These are phyloP conservation scores for Marasmius sp. DNA, from an alignment of 1,284 basidiomycete genomes.

Conservation along the genomic window DNA sequence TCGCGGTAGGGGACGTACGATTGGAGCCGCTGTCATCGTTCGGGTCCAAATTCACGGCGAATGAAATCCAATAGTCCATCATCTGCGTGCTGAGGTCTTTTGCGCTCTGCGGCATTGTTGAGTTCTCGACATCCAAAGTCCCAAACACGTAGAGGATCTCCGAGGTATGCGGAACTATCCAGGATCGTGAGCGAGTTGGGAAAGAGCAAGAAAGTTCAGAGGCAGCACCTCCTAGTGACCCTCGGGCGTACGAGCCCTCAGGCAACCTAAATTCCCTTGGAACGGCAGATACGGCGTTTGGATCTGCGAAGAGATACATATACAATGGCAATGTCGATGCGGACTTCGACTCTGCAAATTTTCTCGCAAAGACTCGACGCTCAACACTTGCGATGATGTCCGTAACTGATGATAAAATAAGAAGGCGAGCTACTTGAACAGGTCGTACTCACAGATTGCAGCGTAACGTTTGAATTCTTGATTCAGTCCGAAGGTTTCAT, in stretches of 20 bases:
- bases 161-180: neutral
- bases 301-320: neutral
- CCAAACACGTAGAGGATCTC: conserved; percentile 7
- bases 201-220: neutral
- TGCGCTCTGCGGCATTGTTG: neutral
- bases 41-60: neutral
- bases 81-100: neutral
- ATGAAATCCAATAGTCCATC: neutral
- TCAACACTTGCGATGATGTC: neutral
- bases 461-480: neutral
- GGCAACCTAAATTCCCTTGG: neutral
- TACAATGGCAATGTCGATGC: neutral
- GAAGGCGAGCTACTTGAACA: neutral
- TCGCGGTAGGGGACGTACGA: neutral
- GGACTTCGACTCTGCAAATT: neutral
- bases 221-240: neutral
- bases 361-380: neutral
- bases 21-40: neutral
- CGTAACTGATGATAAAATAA: neutral
- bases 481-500: neutral
- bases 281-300: neutral
- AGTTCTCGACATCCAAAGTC: neutral
- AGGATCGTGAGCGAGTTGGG: neutral
- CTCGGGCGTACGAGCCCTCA: neutral
- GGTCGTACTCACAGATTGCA: neutral